Evolutionary conservation across 192 early-diverging fungal genomes (phyloP).

Genomic region (Haplosporangium gracile): DNA sequence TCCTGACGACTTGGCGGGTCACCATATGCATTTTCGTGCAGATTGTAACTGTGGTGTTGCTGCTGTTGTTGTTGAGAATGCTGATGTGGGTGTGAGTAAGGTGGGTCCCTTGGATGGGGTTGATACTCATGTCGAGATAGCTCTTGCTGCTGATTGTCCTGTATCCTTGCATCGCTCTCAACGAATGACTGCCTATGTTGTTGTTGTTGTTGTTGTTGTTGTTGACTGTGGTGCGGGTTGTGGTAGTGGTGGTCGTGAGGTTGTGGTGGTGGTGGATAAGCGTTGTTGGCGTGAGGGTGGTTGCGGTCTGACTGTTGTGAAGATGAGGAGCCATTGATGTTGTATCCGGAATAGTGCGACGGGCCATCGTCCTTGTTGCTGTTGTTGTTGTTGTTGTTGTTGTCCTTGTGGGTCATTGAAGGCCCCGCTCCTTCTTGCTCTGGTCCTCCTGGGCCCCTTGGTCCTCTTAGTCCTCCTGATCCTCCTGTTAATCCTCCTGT

Average conservation of each 20-base stretch:
- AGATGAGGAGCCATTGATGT: neutral
- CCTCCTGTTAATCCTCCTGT: too few relatives aligned
- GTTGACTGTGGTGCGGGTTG: neutral
- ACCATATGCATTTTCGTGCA: neutral
- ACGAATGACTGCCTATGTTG: conserved; percentile 18
- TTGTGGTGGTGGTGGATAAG: too few relatives aligned
- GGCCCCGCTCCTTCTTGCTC: neutral
- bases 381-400: conserved; percentile 1
- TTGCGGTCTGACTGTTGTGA: neutral
- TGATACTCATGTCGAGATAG: neutral
- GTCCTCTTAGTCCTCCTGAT: neutral
- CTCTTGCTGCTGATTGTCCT: neutral
- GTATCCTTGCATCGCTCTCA: conserved; percentile 16
- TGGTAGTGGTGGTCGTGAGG: too few relatives aligned
- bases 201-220: neutral
- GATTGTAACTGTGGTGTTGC: neutral
- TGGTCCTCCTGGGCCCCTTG: neutral
- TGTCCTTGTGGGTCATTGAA: neutral
- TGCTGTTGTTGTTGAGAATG: neutral
- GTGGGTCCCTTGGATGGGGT: neutral
- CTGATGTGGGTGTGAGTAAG: neutral
- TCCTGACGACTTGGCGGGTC: neutral
- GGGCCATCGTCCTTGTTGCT: neutral
- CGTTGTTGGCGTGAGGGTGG: neutral
- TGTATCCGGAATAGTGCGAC: neutral